Base-by-base conservation (phyloP, 208 protist genomes). In the Trypanosoma cruzi region DNA sequence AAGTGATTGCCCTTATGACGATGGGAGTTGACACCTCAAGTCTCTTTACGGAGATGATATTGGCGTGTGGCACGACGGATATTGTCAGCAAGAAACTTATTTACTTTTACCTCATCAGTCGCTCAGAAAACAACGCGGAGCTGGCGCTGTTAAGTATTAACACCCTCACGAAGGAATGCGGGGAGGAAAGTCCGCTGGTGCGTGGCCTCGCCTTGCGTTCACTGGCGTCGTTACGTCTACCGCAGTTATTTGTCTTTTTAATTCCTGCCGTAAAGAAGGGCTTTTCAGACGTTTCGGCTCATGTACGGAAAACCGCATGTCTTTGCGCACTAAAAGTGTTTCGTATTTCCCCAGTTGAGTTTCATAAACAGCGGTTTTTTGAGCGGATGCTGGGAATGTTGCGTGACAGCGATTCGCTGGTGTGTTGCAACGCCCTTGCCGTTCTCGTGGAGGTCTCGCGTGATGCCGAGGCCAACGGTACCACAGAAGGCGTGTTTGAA, bases 51-150 rank as follows among this genome's bases (percentile, higher is more conserved):
- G 93, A 98, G 32, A 92, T 99, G 72, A 87, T 97, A 40, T 81
- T 97, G 73, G 88, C 94, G 36, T 86, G 72, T 57, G 83, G 84
- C 65, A 99, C 97, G 5, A 87, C 87, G 28, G 95, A 99, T 68
- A 44, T 99, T n/a, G 90, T 99, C 10, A 89, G 95, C 58, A 99
- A 99, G 73, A 99, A 99, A 82, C 85, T 99, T 49, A 93, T 99
- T 4, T 99, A 99, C 81, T 87, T 98, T 29, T 99, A 98, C 62
- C 80, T 99, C 8, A 86, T 73, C 28, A 94, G 89, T 46, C 96
- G 99, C 67, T 97, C 98, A 1, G 80, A 89, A 48, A 73, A 77
- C 24, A 97, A 98, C 66, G 63, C 86, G 0, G 97, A 99, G 14
- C 54, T 98, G 4, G 86, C 97, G 26, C 79, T 99, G 14, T 79